phyloP scores from a whole-genome alignment of 176 grass and related monocot species.

The Metroxylon sagu region DNA sequence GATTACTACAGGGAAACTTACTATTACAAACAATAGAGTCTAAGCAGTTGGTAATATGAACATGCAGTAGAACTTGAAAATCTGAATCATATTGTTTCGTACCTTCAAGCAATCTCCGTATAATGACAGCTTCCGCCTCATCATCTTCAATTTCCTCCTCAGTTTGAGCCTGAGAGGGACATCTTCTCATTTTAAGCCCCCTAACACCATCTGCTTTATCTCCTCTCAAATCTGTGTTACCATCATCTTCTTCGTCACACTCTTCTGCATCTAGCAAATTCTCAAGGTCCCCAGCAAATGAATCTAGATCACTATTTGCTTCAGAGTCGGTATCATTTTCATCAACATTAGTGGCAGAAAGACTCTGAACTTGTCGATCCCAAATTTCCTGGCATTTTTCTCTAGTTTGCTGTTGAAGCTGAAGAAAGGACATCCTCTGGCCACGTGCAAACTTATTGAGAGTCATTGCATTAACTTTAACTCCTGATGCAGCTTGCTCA shows the following conservation, averaged over 20 bases:
- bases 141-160: conserved; percentile 95
- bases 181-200: conserved; percentile 87
- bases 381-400: conserved; percentile 99
- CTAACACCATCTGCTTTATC: conserved; percentile 51
- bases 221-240: conserved; percentile 44
- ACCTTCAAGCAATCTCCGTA: conserved; percentile 88
- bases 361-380: conserved; percentile 90
- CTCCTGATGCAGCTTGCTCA: conserved; percentile 83
- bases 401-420: conserved; percentile 94
- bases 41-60: too few species aligned
- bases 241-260: conserved; percentile 58
- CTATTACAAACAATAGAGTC: too few species aligned
- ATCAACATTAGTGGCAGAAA: conserved; percentile 66
- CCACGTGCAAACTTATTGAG: conserved; percentile 95
- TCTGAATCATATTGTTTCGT: too few species aligned
- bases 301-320: conserved; percentile 83
- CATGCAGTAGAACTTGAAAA: too few species aligned
- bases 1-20: too few species aligned
- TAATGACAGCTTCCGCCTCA: conserved; percentile 55
- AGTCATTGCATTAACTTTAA: conserved; percentile 71
- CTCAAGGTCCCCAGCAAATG: conserved; percentile 97
- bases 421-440: conserved; percentile 94
- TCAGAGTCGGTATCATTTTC: conserved; percentile 77
- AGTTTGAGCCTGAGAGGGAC: conserved; percentile 43
- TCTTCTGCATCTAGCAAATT: conserved; percentile 92